Base-by-base conservation (phyloP, 805 yeast genomes). In the Torulaspora delbrueckii region DNA sequence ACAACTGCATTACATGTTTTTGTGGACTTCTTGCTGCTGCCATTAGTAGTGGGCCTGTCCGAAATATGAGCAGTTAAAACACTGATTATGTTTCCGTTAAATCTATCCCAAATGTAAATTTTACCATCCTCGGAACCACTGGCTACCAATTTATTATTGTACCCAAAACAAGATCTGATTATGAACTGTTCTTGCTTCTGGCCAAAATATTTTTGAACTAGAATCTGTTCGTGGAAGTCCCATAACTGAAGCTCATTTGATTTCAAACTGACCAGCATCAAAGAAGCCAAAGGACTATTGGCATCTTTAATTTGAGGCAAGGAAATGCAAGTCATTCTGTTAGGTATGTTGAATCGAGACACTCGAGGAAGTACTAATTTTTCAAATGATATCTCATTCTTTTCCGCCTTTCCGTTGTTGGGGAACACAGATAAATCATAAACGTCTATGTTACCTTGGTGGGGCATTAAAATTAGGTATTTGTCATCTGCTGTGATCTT, bases 101-200 rank as follows among this genome's bases (percentile, higher is more conserved):
- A 73, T 16, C 82, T 72, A 57, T 85, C 85, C 95, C 96, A 88
- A 2, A 89, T 70, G 60, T 81, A 87, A 3, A 86, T 73, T 43
- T 75, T 71, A 0, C 88, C 88, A 62, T 89, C 95, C 58, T 86
- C 95, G 37, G 90, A 79, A 0, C 96, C 96, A 53, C 88, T 79
- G n/a, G 83, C 67, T 0, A 87, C 76, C 41, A 86, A 69, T 51
- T 81, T 80, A 54, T 86, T 91, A 48, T 78, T 73, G 46, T 75
- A 73, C 0, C 95, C 95, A 60, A 88, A 82, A 53, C 87, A 76
- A 1, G 95, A 81, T 40, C 95, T 72, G 16, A 90, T 78, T 31
- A 88, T 79, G 56, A 72, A 82, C 22, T 81, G 74, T 24, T 78
- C 76, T 60, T 86, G 95, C 45, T 75, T 74, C 58, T 84, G 86